Evolutionary conservation across 116 monocot species (phyloP), one percentile per base, ranked within the genome.

Genomic region (Trichopus zeylanicus): DNA sequence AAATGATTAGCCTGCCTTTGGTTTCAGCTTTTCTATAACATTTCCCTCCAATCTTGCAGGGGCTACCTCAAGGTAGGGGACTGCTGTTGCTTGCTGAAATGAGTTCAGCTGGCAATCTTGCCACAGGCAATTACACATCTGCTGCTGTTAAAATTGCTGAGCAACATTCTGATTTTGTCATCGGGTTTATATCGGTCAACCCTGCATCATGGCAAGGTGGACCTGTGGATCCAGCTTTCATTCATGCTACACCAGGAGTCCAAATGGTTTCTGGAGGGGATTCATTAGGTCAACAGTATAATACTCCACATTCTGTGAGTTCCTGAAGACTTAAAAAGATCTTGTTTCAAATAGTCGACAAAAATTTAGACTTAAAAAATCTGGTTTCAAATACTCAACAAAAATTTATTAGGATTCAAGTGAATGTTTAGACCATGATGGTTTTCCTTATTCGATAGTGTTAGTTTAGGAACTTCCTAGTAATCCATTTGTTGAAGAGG

Each of bases 171-270:
- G 97, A 97, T 73, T 91, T 97, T 80, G 97, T 97, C 29, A 91
- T 91, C 47, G 97, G 97, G 35, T 95, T 95, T 52, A 95, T 95
- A 63, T 95, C 95, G 23, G 95, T 90, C 39, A 90, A 95, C 61
- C 95, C 95, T 48, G 78, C 83, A 65, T 89, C 87, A 37, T 95
- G 95, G 95, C 59, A 73, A 53, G 66, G 60, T 10, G 76, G 71
- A 29, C 74, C 83, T 29, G 66, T 67, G 49, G 70, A 87, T 69
- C 81, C 83, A 52, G 66, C 75, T 42, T 84, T 95, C 31, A 74
- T 95, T 67, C 95, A 95, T 79, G 87, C 87, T 4, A 95, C 95
- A 22, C 95, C 95, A 38, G 95, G 95, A 52, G 95, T 95, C 59
- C 86, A 90, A 73, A 76, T 95, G 95, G 81, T 77, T 59, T 67